These are phyloP conservation scores for Misopates orontium DNA, from an alignment of 257 asterid species.

Conservation along the genomic window DNA sequence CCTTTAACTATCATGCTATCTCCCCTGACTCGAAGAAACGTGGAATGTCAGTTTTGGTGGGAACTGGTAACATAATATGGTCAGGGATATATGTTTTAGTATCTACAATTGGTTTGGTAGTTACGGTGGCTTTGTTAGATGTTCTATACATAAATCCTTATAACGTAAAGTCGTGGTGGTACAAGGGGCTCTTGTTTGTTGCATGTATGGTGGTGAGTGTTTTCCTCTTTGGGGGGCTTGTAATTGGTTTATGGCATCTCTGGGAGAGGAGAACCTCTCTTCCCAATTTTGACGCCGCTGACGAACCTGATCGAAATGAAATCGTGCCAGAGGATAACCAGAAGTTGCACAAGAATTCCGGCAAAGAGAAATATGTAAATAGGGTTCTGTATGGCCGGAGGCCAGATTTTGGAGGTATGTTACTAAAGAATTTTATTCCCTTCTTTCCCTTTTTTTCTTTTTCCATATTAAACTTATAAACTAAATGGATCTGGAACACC, in stretches of 20 bases:
- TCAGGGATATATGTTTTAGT: slow-evolving; percentile 61
- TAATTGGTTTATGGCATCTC: slow-evolving; percentile 64
- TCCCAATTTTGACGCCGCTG: not conserved
- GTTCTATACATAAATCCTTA: slow-evolving; percentile 58
- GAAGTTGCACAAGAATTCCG: slow-evolving; percentile 25
- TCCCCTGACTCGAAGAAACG: slow-evolving; percentile 39
- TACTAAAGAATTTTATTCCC: not conserved
- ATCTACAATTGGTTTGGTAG: slow-evolving; percentile 59
- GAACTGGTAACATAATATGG: slow-evolving; percentile 83
- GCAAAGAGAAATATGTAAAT: slow-evolving; percentile 34
- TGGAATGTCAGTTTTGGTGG: slow-evolving; percentile 72
- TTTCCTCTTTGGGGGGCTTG: slow-evolving; percentile 66
- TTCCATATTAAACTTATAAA: not conserved
- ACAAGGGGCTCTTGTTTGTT: slow-evolving; percentile 60
- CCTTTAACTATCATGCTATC: slow-evolving; percentile 32
- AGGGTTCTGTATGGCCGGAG: slow-evolving; percentile 60
- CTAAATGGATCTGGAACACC: no score
- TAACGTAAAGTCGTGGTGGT: slow-evolving; percentile 57
- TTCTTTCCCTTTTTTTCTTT: not conserved
- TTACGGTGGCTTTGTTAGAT: slow-evolving; percentile 47
- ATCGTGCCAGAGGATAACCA: slow-evolving; percentile 20
- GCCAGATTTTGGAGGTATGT: slow-evolving; percentile 71
- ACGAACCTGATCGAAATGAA: not conserved
- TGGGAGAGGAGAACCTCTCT: slow-evolving; percentile 52
- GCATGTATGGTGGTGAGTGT: slow-evolving; percentile 61